Base-by-base conservation (phyloP, 2,329 filamentous ascomycete genomes). In the Fusarium tjaetaba region DNA sequence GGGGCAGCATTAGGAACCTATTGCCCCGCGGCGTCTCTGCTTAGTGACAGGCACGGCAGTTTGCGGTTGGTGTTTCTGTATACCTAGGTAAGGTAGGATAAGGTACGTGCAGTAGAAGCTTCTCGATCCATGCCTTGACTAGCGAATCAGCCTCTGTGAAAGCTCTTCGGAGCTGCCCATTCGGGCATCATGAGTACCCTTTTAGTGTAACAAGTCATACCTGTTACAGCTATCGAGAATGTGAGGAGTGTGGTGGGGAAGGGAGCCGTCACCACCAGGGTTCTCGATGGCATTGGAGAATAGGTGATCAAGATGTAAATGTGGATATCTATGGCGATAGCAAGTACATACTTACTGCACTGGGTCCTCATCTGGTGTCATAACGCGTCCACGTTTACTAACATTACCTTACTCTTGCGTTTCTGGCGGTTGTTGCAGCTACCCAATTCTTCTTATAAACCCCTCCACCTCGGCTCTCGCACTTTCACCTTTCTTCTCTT, bases 241-340 rank as follows among this genome's bases (percentile, higher is more conserved):
- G 43, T 56, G 65, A 48, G 42, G 32, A 51, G 57, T 34, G 48
- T 68, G 65, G 53, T 34, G 46, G 58, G 48, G 45, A 58, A 63
- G 56, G 48, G 48, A 64, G 46, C 59, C 67, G 46, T 70, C 59
- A 70, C 65, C 59, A 70, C 62, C 73, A 71, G 61, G 72, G 70
- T 75, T 70, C 72, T 74, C 34, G 49, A 69, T 43, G 59, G 20
- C 42, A 61, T 46, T 52, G 48, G 42, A 52, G 38, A 66, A 26
- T 5, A 30, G 30, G 30, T 32, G 45, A 48, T 43, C 34, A 42
- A 39, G 22, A 48, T 48, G 63, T 52, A 53, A 41, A 39, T 45
- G 52, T 61, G 46, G 41, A 67, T 67, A 57, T 28, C 11, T 38
- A 59, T 59, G 42, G 56, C 56, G 39, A 45, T 69, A 46, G 28